Conservation (phyloP, 768 basidiomycete genomes). For the Cytidiella melzeri region DNA sequence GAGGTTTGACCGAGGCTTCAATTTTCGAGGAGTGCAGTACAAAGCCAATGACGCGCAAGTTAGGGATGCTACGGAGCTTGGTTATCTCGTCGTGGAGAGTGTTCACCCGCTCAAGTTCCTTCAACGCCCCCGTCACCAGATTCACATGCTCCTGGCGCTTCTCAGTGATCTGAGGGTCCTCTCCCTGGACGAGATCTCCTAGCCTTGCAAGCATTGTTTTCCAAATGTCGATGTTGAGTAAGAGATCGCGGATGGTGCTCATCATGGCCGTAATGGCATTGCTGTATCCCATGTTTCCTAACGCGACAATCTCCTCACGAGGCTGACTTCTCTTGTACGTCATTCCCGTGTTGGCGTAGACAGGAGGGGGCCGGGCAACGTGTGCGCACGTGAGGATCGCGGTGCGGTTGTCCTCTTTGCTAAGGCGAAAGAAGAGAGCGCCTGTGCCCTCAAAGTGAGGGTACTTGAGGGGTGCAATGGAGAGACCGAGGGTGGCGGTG, state of each 20-base stretch:
- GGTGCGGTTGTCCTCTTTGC: conserved; percentile 19
- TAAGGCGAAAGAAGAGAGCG: conserved; percentile 29
- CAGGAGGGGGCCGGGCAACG: conserved; percentile 29
- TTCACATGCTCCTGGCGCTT: conserved; percentile 19
- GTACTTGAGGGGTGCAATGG: not conserved
- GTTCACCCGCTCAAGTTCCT: conserved; percentile 21
- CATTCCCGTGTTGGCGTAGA: conserved; percentile 19
- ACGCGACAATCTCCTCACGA: conserved; percentile 29
- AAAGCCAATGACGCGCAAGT: conserved; percentile 28
- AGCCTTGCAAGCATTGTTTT: conserved; percentile 17
- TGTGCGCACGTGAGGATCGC: conserved; percentile 27
- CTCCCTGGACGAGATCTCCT: conserved; percentile 14
- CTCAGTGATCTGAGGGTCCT: conserved; percentile 11
- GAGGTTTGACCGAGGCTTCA: conserved; percentile 17
- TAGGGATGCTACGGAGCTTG: conserved; percentile 16
- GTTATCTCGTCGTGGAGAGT: conserved; percentile 24
- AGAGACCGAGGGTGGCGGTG: conserved; percentile 16
- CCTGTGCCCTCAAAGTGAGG: not conserved
- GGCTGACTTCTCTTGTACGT: conserved; percentile 15
- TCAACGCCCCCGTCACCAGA: conserved; percentile 17
- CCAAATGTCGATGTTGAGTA: conserved; percentile 19
- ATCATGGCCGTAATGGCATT: conserved; percentile 25
- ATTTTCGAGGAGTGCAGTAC: conserved; percentile 28
- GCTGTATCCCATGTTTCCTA: conserved; percentile 22
- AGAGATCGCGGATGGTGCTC: conserved; percentile 17